Percentiles rank a stretch among this genome's conserved stretches.
phyloP scores from a whole-genome alignment of 2,329 filamentous ascomycete genomes.

The Cladophialophora exuberans region DNA sequence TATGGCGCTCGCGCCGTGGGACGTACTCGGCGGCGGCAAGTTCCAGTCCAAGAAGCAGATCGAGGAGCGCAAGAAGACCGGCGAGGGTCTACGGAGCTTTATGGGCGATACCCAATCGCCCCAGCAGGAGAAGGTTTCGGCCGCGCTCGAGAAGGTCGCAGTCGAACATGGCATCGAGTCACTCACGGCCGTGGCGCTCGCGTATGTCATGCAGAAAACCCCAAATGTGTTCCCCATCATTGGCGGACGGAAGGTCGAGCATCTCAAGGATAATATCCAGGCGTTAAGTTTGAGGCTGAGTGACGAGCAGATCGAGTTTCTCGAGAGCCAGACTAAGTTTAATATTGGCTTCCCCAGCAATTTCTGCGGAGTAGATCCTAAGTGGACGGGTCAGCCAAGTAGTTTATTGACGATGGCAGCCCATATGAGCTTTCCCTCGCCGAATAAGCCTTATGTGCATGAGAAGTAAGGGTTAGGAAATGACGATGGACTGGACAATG shows the following conservation, averaged over 20 bases:
- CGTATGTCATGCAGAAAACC: conserved; percentile 56
- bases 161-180: conserved; percentile 32
- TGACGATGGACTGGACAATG: no score
- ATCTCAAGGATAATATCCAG: conserved; percentile 60
- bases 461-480: no score
- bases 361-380: no score
- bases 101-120: conserved; percentile 41
- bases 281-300: conserved; percentile 56
- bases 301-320: conserved; percentile 56
- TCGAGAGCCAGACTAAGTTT: conserved; percentile 58
- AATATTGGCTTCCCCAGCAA: conserved; percentile 60
- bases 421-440: no score
- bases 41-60: conserved; percentile 49
- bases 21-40: conserved; percentile 55
- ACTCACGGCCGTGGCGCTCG: conserved; percentile 43
- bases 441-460: no score
- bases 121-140: conserved; percentile 24
- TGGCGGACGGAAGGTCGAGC: conserved; percentile 57
- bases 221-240: conserved; percentile 59
- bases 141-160: conserved; percentile 26
- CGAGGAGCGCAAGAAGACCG: conserved; percentile 35
- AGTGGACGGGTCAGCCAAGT: no score
- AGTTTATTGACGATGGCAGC: no score
- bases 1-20: conserved; percentile 63
- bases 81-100: conserved; percentile 39